Percentiles rank a stretch among this genome's conserved stretches.
These are phyloP conservation scores for Aspergillus brasiliensis DNA, from an alignment of 2,329 filamentous ascomycete genomes.

Conservation along the genomic window DNA sequence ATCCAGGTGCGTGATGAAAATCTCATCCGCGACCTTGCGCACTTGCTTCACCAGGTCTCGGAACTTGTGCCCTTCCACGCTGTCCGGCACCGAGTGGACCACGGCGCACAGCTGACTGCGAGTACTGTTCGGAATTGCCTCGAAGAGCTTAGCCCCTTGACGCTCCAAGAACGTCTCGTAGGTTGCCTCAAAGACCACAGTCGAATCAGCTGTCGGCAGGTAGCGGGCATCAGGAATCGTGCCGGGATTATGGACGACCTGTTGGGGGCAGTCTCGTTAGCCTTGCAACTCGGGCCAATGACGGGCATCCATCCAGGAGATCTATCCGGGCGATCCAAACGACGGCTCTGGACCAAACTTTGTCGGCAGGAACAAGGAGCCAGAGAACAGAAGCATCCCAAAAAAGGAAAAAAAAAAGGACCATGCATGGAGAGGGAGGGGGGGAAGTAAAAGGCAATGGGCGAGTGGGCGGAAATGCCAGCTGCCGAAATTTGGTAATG, in stretches of 20 bases:
- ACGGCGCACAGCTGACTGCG: slow-evolving; percentile 38
- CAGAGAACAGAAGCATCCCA: not conserved
- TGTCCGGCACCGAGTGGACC: slow-evolving; percentile 42
- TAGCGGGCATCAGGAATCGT: slow-evolving; percentile 46
- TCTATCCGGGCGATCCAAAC: slow-evolving; percentile 2
- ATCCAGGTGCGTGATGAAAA: slow-evolving; percentile 45
- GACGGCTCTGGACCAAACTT: not conserved
- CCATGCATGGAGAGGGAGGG: not conserved
- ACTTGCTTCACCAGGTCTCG: slow-evolving; percentile 38
- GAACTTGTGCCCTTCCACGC: slow-evolving; percentile 32
- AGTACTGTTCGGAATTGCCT: slow-evolving; percentile 33
- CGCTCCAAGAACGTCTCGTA: slow-evolving; percentile 42
- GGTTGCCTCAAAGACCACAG: slow-evolving; percentile 50
- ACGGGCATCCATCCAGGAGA: not conserved
- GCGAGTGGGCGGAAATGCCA: not conserved
- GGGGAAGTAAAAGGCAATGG: not conserved
- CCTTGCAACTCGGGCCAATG: slow-evolving; percentile 18
- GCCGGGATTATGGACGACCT: slow-evolving; percentile 52
- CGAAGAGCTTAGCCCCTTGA: slow-evolving; percentile 35
- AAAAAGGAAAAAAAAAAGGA: not conserved
- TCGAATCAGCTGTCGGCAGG: slow-evolving; percentile 46
- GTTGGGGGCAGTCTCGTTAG: slow-evolving; percentile 5
- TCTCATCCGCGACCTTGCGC: slow-evolving; percentile 39
- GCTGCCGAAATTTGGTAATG: slow-evolving; percentile 1
- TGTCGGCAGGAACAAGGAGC: not conserved